phyloP scores from a whole-genome alignment of 164 flowering plant genomes.

The Dillenia turbinata region DNA sequence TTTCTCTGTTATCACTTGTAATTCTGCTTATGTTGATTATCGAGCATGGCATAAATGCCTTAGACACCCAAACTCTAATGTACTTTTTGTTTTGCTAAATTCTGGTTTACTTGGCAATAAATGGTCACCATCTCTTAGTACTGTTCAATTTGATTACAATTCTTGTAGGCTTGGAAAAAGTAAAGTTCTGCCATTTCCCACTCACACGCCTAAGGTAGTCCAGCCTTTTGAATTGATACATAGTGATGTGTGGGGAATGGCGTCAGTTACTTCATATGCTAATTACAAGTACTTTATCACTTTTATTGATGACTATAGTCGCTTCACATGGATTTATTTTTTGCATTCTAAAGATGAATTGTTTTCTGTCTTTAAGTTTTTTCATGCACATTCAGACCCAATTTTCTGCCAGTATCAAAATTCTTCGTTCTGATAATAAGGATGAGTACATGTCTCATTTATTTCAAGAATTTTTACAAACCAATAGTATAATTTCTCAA shows the following conservation, averaged over 20 bases:
- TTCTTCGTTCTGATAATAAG: constrained; percentile 1
- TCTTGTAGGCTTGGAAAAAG: constrained; percentile 6
- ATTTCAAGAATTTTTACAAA: background rate
- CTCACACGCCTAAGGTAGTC: background rate
- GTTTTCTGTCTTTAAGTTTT: background rate
- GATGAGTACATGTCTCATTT: constrained; percentile 4
- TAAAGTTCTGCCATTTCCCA: constrained; percentile 7
- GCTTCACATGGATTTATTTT: constrained; percentile 11
- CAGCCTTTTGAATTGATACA: constrained; percentile 7
- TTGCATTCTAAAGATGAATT: constrained; percentile 6
- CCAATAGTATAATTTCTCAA: background rate
- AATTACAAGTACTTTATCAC: constrained; percentile 4
- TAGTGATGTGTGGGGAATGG: constrained; percentile 6
- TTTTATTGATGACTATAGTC: constrained; percentile 8
- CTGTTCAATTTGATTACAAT: background rate
- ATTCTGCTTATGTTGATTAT: background rate
- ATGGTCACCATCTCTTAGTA: background rate
- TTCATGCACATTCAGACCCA: constrained; percentile 1
- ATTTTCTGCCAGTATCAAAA: background rate
- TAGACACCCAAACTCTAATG: background rate
- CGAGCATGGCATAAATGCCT: background rate
- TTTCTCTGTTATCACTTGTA: background rate
- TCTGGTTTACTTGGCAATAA: constrained; percentile 4
- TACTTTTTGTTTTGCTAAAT: background rate
- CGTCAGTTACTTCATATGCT: constrained; percentile 4